Evolutionary conservation across 2,329 filamentous ascomycete species (phyloP).

Genomic region (Trichoderma lentiforme): DNA sequence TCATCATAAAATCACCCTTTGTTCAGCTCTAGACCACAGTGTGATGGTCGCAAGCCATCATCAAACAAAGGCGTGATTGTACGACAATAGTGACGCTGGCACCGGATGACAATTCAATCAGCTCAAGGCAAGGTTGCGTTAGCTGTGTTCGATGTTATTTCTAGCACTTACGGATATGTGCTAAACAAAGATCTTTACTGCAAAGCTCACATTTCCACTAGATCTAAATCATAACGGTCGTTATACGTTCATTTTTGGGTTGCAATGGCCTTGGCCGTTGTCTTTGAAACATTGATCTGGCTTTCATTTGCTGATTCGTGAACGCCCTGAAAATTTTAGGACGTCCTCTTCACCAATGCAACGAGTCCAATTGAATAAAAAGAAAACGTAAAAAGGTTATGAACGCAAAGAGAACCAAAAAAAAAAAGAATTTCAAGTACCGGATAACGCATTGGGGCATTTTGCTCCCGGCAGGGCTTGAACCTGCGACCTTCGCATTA

Average conservation of each 20-base stretch:
- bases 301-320: not conserved
- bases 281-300: not conserved
- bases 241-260: not conserved
- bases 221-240: too few relatives aligned
- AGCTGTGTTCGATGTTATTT: not conserved
- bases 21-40: accelerated
- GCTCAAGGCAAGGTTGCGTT: not conserved
- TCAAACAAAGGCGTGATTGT: not conserved
- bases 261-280: not conserved
- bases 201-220: not conserved
- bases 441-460: not conserved
- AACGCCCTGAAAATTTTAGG: accelerated
- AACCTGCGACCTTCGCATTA: slow-evolving; percentile 14
- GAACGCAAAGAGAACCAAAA: not conserved
- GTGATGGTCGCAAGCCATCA: not conserved
- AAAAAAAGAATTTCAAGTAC: not conserved
- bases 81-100: not conserved
- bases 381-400: not conserved
- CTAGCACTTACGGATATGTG: accelerated
- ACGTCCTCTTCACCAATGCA: not conserved
- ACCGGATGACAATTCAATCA: not conserved
- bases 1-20: too few relatives aligned
- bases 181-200: not conserved
- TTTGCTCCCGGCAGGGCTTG: slow-evolving; percentile 12
- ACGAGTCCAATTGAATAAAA: not conserved